Conservation (phyloP, 768 basidiomycete genomes). For the Stropharia rugosoannulata region DNA sequence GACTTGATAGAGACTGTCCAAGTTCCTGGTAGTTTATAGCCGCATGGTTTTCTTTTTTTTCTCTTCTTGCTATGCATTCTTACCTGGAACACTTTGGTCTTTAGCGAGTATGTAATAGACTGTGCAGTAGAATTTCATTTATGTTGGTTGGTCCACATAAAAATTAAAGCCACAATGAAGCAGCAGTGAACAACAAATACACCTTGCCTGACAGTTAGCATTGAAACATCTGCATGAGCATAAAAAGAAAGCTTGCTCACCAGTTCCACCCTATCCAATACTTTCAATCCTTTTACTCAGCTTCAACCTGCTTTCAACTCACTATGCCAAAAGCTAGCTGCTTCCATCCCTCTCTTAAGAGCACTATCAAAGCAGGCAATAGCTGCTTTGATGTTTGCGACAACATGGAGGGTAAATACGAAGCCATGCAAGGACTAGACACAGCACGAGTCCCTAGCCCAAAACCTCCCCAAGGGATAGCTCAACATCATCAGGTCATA, state of each 20-base stretch:
- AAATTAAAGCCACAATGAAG: too few species aligned
- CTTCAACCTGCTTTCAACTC: too few species aligned
- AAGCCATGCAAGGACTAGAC: background rate
- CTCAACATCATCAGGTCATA: background rate
- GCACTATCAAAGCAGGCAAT: too few species aligned
- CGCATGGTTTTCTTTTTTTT: background rate
- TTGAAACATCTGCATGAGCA: background rate
- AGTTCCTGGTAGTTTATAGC: background rate
- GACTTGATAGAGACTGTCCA: background rate
- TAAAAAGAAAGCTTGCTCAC: background rate
- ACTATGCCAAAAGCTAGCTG: too few species aligned
- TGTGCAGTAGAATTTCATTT: too few species aligned
- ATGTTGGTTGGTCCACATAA: too few species aligned
- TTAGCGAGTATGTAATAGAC: too few species aligned
- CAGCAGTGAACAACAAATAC: background rate
- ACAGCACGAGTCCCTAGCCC: too few species aligned
- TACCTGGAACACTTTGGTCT: too few species aligned
- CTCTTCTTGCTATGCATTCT: too few species aligned
- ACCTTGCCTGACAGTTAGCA: background rate
- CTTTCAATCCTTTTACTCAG: too few species aligned
- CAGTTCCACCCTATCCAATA: background rate
- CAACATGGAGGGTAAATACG: constrained; percentile 6
- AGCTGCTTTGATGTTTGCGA: background rate
- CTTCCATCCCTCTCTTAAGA: too few species aligned
- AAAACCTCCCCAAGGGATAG: background rate